phyloP scores from a whole-genome alignment of 2,329 filamentous ascomycete genomes.

The Cladophialophora carrionii region DNA sequence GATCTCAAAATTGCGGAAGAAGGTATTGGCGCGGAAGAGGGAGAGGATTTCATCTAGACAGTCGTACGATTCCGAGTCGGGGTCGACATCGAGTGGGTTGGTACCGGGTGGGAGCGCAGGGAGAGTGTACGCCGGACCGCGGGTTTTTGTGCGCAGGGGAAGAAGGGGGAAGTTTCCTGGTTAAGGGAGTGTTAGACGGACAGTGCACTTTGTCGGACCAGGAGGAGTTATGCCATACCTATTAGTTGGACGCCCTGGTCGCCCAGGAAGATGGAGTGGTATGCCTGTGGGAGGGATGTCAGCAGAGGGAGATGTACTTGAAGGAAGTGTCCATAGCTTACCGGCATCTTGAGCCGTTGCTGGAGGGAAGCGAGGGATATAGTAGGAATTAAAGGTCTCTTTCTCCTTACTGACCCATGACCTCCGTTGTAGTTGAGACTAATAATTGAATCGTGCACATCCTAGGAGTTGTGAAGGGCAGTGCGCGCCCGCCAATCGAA shows the following conservation, averaged over 20 bases:
- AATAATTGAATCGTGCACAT: neutral
- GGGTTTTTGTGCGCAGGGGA: constrained; percentile 89
- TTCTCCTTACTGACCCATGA: neutral
- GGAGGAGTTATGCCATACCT: constrained; percentile 48
- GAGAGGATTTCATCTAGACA: constrained; percentile 90
- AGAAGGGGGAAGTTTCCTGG: constrained; percentile 90
- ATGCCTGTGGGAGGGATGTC: constrained; percentile 64
- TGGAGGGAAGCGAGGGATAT: neutral
- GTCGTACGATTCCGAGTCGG: constrained; percentile 91
- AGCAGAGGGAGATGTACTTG: neutral
- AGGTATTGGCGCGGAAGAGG: constrained; percentile 95
- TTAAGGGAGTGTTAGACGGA: neutral
- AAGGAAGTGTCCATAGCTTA: neutral
- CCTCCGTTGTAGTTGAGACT: neutral
- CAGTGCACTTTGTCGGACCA: neutral
- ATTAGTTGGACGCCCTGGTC: constrained; percentile 70
- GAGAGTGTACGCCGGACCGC: constrained; percentile 91
- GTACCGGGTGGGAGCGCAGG: constrained; percentile 63
- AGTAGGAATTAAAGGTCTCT: neutral
- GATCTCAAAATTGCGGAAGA: constrained; percentile 99
- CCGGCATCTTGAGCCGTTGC: constrained; percentile 17
- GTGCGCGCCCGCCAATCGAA: neutral
- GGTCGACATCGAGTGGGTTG: constrained; percentile 62
- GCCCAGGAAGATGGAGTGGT: constrained; percentile 95
- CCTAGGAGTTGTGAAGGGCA: neutral